Conservation (phyloP, 495 filamentous ascomycete genomes). For the Achaetomiella virescens region DNA sequence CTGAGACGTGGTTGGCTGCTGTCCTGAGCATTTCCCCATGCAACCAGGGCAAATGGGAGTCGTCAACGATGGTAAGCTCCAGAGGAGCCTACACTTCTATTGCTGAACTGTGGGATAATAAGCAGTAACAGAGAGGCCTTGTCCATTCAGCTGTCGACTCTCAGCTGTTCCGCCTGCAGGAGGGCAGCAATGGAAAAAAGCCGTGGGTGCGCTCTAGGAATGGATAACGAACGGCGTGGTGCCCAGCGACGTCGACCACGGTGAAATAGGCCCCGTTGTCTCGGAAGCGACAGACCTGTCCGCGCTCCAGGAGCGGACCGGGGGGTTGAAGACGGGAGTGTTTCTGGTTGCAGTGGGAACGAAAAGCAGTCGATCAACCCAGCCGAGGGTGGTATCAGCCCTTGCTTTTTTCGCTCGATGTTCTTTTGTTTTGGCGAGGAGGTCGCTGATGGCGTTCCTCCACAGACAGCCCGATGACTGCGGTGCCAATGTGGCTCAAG, state of each 20-base stretch:
- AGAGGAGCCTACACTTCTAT: conserved; percentile 13
- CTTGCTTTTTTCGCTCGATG: conserved; percentile 8
- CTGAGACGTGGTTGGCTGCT: conserved; percentile 8
- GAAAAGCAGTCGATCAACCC: neutral
- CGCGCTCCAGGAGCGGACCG: conserved; percentile 18
- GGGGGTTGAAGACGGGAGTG: conserved; percentile 11
- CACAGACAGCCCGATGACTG: neutral
- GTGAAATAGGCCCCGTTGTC: neutral
- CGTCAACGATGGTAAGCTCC: neutral
- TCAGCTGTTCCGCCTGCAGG: conserved; percentile 17
- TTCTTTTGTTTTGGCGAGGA: neutral
- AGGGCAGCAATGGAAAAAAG: neutral
- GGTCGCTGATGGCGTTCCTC: neutral
- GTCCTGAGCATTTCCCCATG: neutral
- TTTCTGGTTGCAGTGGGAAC: neutral
- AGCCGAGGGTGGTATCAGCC: neutral
- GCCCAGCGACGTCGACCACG: conserved; percentile 11
- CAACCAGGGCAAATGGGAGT: neutral
- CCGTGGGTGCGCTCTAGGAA: conserved; percentile 2
- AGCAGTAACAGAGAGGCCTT: conserved; percentile 11
- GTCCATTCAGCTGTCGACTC: conserved; percentile 25
- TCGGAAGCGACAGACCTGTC: conserved; percentile 19
- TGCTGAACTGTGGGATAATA: conserved; percentile 25
- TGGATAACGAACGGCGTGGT: conserved; percentile 21
- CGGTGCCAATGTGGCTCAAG: conserved; percentile 5